Evolutionary conservation across 805 yeast genomes (phyloP), one percentile per base, ranked within the genome.

Genomic region (Saccharomycopsis schoenii): DNA sequence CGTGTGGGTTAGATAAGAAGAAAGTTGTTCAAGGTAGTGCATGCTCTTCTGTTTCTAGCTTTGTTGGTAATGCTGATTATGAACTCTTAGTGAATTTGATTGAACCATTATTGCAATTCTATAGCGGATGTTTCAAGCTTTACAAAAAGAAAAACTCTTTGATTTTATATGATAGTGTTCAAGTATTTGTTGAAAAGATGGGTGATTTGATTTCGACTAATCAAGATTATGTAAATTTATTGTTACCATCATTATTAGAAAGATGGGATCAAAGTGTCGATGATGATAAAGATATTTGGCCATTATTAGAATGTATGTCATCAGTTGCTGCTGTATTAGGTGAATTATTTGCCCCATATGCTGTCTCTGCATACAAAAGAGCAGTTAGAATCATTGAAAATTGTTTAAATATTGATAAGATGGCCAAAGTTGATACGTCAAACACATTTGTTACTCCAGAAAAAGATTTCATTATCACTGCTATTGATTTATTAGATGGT

Each of bases 1-100:
- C 71, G 57, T 87, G 94, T 72, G 83, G 89, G 25, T 75, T 90
- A 66, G 98, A 94, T 71, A 79, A 77, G 58, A 90, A 89, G 75
- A 91, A 92, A 70, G 88, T 87, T 61, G 99, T 93, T n/a, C 99
- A 94, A 74, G 93, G 91, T 68, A 87, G 96, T 61, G 97, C 96
- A 1, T 89, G 96, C 67, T 83, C 91, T 42, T 88, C 97, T 11
- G 80, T 93, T 54, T 86, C 96, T 0, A 85, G 84, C 60, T 88
- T 92, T 64, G 84, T 92, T 50, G 97, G 92, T 68, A 82, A 79
- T 61, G 80, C 94, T 24, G 90, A 88, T 59, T 73, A 83, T 1
- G 79, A 77, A 52, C 70, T 86, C 51, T 77, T 92, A 57, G 80
- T 78, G 29, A 85, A 85, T 21, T 82, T 86, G 64, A 74, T 84